These are phyloP conservation scores for Lentinula sp. DNA, from an alignment of 768 basidiomycete species.

Conservation along the genomic window DNA sequence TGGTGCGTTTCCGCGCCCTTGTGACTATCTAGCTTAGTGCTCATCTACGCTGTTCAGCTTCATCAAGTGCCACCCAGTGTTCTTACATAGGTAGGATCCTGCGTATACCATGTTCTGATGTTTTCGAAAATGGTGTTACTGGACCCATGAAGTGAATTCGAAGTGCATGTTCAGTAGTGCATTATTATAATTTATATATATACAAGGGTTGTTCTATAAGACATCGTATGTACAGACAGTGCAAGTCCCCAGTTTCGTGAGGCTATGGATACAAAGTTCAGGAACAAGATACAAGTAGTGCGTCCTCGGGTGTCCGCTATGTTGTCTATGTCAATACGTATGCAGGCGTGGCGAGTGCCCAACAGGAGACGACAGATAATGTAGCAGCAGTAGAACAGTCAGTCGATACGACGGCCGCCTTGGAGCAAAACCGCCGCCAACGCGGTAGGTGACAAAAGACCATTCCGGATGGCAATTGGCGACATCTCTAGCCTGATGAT, in stretches of 20 bases:
- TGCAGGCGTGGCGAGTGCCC: neutral
- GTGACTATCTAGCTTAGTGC: neutral
- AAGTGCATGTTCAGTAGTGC: too few species aligned
- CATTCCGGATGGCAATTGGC: slow-evolving; percentile 45
- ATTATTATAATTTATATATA: too few species aligned
- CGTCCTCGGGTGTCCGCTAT: neutral
- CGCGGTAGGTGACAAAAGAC: slow-evolving; percentile 45
- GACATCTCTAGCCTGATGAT: slow-evolving; percentile 50
- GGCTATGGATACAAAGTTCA: neutral
- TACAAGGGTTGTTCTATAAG: too few species aligned
- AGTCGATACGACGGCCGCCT: slow-evolving; percentile 57
- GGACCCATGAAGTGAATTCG: too few species aligned
- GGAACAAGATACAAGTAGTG: neutral
- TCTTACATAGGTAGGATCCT: neutral
- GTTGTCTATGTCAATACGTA: too few species aligned
- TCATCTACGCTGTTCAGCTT: neutral
- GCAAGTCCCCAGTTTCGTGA: too few species aligned
- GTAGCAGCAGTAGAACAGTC: neutral
- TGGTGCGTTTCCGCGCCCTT: slow-evolving; percentile 36
- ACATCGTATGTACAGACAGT: neutral
- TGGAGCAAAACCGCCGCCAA: slow-evolving; percentile 51
- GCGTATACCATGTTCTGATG: too few species aligned
- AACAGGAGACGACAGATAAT: neutral
- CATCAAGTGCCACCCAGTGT: neutral
- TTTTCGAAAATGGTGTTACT: too few species aligned